Evolutionary conservation across 768 basidiomycete species (phyloP), one percentile per base, ranked within the genome.

Genomic region (Cyclocybe cylindracea): DNA sequence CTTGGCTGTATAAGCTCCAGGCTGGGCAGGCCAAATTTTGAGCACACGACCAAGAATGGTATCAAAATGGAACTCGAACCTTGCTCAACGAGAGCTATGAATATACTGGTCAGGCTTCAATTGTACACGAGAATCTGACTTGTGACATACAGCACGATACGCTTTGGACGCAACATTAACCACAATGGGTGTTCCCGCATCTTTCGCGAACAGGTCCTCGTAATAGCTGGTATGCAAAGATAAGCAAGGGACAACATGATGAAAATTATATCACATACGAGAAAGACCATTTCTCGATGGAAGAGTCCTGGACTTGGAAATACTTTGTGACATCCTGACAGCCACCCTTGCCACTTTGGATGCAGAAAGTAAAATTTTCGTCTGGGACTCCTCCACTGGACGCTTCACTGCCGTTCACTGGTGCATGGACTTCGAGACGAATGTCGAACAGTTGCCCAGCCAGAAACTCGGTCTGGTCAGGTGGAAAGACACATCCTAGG

Each of bases 131-230:
- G 24, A 51, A 51, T 18, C 32, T 14, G 38, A 34, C n/a, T 19
- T 19, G 8, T 18, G 19, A 63, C 72, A 50, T 45, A 75, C 73
- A 51, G 62, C 73, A 39, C 73, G 75, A 44, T 71, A 76, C 2
- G 70, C 72, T 56, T 75, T 77, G 10, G 75, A 68, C 4, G 73
- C 73, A 44, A 74, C 75, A 43, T 75, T 76, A 34, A 76, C 74
- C 2, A 59, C 11, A 24, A 67, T 69, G 2, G 67, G 51, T 9
- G 60, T 51, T 3, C 60, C 61, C 18, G 70, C 71, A 59, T 75
- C 74, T 44, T 62, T 59, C 0, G 74, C 72, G 46, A 74, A 75
- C n/a, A 77, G 62, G 54, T 77, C 75, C 56, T 77, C 75, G 43
- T 60, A 76, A 57, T 73, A 76, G 10, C 74, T 76, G 43, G 6